phyloP scores from a whole-genome alignment of 1,139 yeast genomes.

The Nadsonia starkeyi-henricii region DNA sequence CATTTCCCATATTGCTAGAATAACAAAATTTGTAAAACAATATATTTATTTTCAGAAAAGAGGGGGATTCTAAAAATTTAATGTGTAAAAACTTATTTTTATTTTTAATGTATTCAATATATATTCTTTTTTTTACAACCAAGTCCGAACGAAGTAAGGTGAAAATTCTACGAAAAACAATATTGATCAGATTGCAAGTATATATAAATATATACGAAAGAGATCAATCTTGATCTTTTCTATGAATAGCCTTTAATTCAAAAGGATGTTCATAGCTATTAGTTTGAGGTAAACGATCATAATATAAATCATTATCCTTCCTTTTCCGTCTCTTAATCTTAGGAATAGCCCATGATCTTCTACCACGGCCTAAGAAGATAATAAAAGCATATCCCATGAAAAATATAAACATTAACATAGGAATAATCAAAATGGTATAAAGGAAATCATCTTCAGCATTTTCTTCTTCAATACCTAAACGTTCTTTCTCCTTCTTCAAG shows the following conservation, averaged over 20 bases:
- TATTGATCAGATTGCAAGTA: no score
- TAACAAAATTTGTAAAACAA: no score
- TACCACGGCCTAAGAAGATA: constrained; percentile 3
- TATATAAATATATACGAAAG: no score
- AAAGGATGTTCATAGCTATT: not conserved
- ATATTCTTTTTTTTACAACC: no score
- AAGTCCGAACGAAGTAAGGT: no score
- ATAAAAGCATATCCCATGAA: constrained; percentile 15
- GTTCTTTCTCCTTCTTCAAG: constrained; percentile 36
- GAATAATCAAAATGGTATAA: constrained; percentile 45
- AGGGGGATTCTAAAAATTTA: no score
- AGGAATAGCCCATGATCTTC: constrained; percentile 6
- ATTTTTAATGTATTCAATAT: no score
- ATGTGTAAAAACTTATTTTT: no score
- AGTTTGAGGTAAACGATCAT: not conserved
- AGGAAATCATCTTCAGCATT: constrained; percentile 45
- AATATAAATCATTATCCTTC: constrained; percentile 1
- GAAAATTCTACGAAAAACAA: no score
- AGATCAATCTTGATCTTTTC: not conserved
- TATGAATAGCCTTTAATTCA: not conserved
- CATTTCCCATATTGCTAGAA: no score
- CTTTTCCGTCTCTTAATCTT: constrained; percentile 2
- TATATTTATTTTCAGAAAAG: no score
- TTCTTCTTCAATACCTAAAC: constrained; percentile 18
- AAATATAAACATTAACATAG: constrained; percentile 53